Conservation (phyloP, 2,329 filamentous ascomycete species). For the Ophiostoma quercus region DNA sequence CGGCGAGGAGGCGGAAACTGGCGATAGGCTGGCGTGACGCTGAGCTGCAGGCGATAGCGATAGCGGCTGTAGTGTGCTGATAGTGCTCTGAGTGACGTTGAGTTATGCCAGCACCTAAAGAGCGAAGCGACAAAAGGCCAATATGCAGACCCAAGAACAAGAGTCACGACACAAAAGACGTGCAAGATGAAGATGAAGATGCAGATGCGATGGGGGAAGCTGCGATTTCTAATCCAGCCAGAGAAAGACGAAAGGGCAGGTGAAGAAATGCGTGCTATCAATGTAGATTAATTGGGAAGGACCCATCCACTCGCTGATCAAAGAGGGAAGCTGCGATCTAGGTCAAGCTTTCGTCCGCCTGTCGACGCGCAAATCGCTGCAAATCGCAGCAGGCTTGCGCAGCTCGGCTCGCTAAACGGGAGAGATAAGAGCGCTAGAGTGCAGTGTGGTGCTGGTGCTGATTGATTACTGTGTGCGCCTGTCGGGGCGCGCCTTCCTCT, state of each 20-base stretch:
- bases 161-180: background rate
- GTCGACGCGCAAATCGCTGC: constrained; percentile 3
- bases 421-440: background rate
- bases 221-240: background rate
- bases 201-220: background rate
- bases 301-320: constrained; percentile 3
- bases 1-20: background rate
- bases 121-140: background rate
- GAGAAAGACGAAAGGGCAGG: background rate
- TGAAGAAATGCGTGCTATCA: constrained; percentile 9
- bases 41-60: constrained; percentile 3
- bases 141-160: background rate
- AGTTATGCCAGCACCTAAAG: background rate
- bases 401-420: background rate
- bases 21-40: background rate
- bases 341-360: background rate
- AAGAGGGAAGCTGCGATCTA: constrained; percentile 1
- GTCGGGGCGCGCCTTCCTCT: background rate
- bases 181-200: background rate
- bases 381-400: constrained; percentile 6
- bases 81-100: background rate
- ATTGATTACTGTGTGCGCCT: background rate
- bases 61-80: background rate
- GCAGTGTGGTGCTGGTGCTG: background rate
- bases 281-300: background rate